Conservation (phyloP, 208 protist genomes). For the Acanthamoeba sp. region DNA sequence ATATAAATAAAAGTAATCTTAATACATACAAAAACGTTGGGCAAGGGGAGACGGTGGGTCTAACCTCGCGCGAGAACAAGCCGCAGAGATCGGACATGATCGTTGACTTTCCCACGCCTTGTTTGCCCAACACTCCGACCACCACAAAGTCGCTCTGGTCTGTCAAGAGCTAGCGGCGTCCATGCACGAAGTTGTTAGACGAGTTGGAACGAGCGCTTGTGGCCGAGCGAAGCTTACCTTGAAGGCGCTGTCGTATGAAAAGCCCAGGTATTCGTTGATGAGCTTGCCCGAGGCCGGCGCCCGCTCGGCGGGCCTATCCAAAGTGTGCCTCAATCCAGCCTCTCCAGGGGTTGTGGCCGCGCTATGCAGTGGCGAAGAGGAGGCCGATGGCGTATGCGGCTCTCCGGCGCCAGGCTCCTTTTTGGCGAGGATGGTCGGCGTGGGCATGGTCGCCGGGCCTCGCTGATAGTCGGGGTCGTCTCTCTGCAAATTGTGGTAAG, state of each 20-base stretch:
- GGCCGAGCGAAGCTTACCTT: background rate
- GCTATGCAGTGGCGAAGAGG: background rate
- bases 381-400: background rate
- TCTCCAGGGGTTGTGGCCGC: background rate
- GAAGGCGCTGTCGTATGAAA: constrained; percentile 38
- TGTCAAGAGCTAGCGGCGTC: background rate
- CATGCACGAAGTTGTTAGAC: background rate
- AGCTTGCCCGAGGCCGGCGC: background rate
- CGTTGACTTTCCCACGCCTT: constrained; percentile 29
- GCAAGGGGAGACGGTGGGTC: background rate
- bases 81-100: constrained; percentile 49
- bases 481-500: background rate
- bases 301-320: background rate
- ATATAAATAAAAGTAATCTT: background rate
- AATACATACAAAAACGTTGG: background rate
- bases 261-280: constrained; percentile 38
- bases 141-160: constrained; percentile 38
- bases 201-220: too few species aligned
- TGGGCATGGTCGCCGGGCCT: background rate
- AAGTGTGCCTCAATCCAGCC: background rate
- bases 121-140: constrained; percentile 27
- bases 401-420: background rate
- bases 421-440: constrained; percentile 43
- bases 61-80: constrained; percentile 6
- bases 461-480: constrained; percentile 19